Evolutionary conservation across 129 eudicot species (phyloP), one percentile per base, ranked within the genome.

Genomic region (Cynara cardunculus): DNA sequence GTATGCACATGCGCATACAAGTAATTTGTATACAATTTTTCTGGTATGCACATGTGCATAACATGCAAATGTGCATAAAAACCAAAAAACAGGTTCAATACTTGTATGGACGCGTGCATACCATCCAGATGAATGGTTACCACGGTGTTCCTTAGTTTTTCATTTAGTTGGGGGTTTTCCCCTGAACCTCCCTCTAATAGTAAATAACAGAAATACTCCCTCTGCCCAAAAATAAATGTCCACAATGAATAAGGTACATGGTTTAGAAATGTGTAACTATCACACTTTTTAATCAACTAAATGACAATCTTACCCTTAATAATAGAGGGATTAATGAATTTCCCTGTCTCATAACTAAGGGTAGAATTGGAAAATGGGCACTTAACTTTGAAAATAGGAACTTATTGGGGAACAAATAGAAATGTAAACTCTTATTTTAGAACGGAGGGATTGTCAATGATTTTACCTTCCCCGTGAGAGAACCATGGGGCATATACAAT

Each of bases 401-500:
- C 61, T 49, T 14, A 49, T 3, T 49, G 61, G n/a, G 61, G 16
- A 49, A 49, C 16, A 49, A 16, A 49, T 49, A 16, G 22, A 3
- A 49, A 49, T 49, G 8, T 16, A 18, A 22, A 3, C 62, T 3
- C 62, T 49, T 16, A 49, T 49, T 49, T 49, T 16, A 0, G 21
- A 7, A 13, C 0, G 2, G 19, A 49, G 7, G 21, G 62, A 35
- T 21, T 18, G 74, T 49, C n/a, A 0, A 80, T 2, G 5, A 34
- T 32, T 72, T 86, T 87, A 96, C 99, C 99, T 96, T 83, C 99
- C 99, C 25, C 99, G 93, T 75, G 98, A 72, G 71, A 96, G 93
- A 86, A 96, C 98, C 99, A 96, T 96, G 35, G 99, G 99, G 78
- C 99, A 96, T 78, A 96, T 96, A 86, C 99, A 96, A 84, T 96